Evolutionary conservation across 371 early-diverging fungal species (phyloP).

Genomic region (Sporodiniella umbellata): DNA sequence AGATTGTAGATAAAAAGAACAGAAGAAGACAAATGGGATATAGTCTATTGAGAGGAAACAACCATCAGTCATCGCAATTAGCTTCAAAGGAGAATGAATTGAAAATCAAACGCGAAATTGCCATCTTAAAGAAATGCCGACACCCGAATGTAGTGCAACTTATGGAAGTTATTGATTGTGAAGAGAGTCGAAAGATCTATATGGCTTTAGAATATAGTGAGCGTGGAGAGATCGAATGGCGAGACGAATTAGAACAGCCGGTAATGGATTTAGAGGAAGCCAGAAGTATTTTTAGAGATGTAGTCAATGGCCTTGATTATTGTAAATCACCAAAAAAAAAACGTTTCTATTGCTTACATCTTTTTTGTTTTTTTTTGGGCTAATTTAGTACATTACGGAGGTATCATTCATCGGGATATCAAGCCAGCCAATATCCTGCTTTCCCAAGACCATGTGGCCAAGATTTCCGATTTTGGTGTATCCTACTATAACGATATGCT

Average conservation of each 20-base stretch:
- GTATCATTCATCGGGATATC: constrained; percentile 94
- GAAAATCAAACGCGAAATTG: constrained; percentile 91
- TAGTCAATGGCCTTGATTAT: constrained; percentile 91
- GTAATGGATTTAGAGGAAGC: constrained; percentile 62
- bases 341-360: neutral
- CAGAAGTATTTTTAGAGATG: constrained; percentile 83
- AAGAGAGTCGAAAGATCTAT: constrained; percentile 86
- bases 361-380: too few relatives aligned
- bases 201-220: constrained; percentile 79
- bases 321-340: constrained; percentile 36
- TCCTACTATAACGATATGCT: constrained; percentile 63
- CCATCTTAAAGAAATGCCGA: constrained; percentile 90
- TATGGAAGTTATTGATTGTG: constrained; percentile 94
- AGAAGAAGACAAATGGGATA: constrained; percentile 64
- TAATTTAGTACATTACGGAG: constrained; percentile 83
- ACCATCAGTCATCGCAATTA: too few relatives aligned
- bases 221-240: constrained; percentile 91
- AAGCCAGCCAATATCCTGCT: constrained; percentile 92
- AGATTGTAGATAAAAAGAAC: constrained; percentile 75
- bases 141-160: constrained; percentile 92
- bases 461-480: constrained; percentile 96
- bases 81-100: constrained; percentile 63
- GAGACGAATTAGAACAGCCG: constrained; percentile 66
- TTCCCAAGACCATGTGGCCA: constrained; percentile 72
- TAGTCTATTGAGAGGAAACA: constrained; percentile 15